phyloP scores from a whole-genome alignment of 768 basidiomycete genomes.

The Tricholoma saponaceum region DNA sequence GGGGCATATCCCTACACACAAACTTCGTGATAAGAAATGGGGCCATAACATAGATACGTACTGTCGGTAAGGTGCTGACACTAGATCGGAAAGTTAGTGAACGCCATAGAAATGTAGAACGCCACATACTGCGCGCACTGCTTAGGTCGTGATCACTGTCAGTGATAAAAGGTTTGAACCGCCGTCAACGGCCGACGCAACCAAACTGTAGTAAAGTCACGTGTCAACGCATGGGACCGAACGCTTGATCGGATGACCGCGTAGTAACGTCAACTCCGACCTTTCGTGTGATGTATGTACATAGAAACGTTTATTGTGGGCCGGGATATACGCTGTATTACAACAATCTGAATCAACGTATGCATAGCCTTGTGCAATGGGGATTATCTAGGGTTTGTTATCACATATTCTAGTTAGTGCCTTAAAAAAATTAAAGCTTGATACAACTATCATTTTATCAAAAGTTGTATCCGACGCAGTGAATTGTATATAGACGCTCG shows the following conservation, averaged over 20 bases:
- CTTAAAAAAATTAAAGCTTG: neutral
- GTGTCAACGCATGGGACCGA: neutral
- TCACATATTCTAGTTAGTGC: neutral
- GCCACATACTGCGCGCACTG: constrained; percentile 11
- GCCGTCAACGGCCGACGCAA: neutral
- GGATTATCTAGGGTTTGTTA: neutral
- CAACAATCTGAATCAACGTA: no score
- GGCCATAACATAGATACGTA: constrained; percentile 34
- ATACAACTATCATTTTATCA: neutral
- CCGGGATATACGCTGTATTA: no score
- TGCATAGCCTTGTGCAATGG: neutral
- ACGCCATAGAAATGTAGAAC: constrained; percentile 5
- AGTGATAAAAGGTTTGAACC: neutral
- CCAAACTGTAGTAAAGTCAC: no score
- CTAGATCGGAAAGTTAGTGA: constrained; percentile 25
- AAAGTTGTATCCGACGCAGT: no score
- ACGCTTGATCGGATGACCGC: no score
- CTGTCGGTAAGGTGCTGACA: constrained; percentile 64
- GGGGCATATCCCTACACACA: constrained; percentile 85
- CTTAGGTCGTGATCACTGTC: constrained; percentile 2
- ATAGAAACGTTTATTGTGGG: no score
- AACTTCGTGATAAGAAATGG: constrained; percentile 16
- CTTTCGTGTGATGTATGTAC: no score
- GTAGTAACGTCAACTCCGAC: no score
- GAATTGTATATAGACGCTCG: no score